Evolutionary conservation across 331 rosid species (phyloP), one percentile per base, ranked within the genome.

Genomic region (Ulmus americana): DNA sequence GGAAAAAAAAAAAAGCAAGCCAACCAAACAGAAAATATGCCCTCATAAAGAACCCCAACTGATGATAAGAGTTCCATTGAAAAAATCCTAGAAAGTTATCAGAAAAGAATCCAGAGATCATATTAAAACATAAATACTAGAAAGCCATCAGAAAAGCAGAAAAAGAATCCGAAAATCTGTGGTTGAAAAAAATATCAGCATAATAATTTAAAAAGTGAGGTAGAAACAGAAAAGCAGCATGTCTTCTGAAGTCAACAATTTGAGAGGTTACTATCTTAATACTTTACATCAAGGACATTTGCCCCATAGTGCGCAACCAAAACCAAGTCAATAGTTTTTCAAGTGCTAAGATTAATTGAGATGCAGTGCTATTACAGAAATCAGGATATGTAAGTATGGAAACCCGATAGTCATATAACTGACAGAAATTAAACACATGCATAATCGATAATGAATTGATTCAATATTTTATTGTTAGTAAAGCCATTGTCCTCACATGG

Each of bases 401-500:
- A 45, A 59, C 44, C 7, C 12, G 41, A 20, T 47, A 61, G 47
- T 49, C 52, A 16, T 45, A 41, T 15, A 10, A 20, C 15, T 9
- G 16, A 10, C 71, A 63, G 9, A 60, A 50, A 35, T 65, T 54
- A 39, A 62, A 39, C 61, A 20, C 50, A 64, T 38, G 50, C 45
- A 16, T 43, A 68, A 39, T 69, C 67, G 45, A 55, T 10, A 8
- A 14, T 38, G 49, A 56, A 45, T 42, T 39, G 38, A 13, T 64
- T 43, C 47, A 59, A 39, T 54, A 40, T 22, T 35, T 12, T 9
- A 56, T 64, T 42, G 6, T 40, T 46, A 44, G 41, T 39, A 13
- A 64, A 45, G 2, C 39, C 61, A 51, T 40, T 75, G 60, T 39
- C 82, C 97, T 87, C 68, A 90, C 99, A 65, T 71, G 99, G 90